Evolutionary conservation across 805 yeast genomes (phyloP), one percentile per base, ranked within the genome.

Genomic region (Cyberlindnera mrakii): DNA sequence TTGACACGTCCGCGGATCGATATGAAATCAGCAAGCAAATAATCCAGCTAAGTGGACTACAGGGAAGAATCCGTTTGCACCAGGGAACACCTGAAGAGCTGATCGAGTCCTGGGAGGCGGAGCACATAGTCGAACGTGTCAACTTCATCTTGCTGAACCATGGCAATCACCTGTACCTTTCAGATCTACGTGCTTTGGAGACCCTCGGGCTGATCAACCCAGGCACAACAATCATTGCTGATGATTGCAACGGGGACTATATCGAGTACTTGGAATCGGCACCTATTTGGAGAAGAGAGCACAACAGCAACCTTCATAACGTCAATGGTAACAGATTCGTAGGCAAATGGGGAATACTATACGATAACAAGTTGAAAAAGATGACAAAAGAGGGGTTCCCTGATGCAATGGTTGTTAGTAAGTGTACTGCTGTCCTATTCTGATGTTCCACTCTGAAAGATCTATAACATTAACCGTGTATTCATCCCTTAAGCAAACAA

Each of bases 71-170:
- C 16, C 44, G 43, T 1, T 44, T 45, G 30, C 49, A 49, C 15
- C 19, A 33, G 3, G 57, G 56, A 1, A 50, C 40, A 30, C 53
- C 52, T 0, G 43, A 49, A 1, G 49, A 47, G 8, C 33, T 37
- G 13, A 33, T 53, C 6, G 48, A 48, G 15, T 16, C 29, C 6
- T 36, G 53, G 16, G 9, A 40, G 1, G 31, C 33, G 14, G 35
- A 30, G 47, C n/a, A 63, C 34, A n/a, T 37, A 10, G 17, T 54
- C 3, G 53, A 48, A 11, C 33, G 37, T 16, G 48, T 66, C 1
- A 74, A 69, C 42, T 52, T 70, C 33, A 51, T 67, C 4, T 64
- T 72, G 41, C 58, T 72, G 37, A 72, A 72, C 51, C 76, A 71
- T 46, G 53, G 59, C 52, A 66, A 66, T 42, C 59, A 59, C 14